These are phyloP conservation scores for Macrocybe sp. DNA, from an alignment of 1,284 basidiomycete species.

Conservation along the genomic window DNA sequence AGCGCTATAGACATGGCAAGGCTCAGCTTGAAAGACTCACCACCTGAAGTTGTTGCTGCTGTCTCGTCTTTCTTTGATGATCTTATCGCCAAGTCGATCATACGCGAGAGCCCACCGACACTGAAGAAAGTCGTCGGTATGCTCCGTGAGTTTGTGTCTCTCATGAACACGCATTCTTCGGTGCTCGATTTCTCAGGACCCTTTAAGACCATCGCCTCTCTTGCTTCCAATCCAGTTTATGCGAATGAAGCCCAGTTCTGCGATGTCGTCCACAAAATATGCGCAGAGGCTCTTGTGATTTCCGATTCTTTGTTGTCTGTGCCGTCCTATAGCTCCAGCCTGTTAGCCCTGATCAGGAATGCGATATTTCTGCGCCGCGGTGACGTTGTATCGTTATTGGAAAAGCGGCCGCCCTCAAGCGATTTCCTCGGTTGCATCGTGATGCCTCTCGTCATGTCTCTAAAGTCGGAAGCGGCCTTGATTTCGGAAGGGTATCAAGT, in stretches of 20 bases:
- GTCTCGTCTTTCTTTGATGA: slow-evolving; percentile 48
- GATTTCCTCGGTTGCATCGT: slow-evolving; percentile 56
- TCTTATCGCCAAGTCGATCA: slow-evolving; percentile 41
- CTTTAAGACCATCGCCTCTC: slow-evolving; percentile 46
- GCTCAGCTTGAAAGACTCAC: slow-evolving; percentile 51
- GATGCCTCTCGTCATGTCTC: slow-evolving; percentile 53
- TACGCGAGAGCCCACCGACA: slow-evolving; percentile 35
- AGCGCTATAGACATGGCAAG: slow-evolving; percentile 58
- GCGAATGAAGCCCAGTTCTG: slow-evolving; percentile 47
- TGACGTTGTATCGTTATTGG: slow-evolving; percentile 55
- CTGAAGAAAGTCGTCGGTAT: slow-evolving; percentile 50
- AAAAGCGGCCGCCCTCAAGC: slow-evolving; percentile 49
- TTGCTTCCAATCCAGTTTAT: slow-evolving; percentile 45
- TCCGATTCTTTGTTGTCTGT: slow-evolving; percentile 29
- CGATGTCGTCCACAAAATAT: slow-evolving; percentile 56
- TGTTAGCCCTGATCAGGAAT: slow-evolving; percentile 45
- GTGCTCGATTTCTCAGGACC: slow-evolving; percentile 60
- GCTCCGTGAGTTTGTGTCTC: slow-evolving; percentile 51
- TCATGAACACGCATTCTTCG: slow-evolving; percentile 49
- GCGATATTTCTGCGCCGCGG: slow-evolving; percentile 48
- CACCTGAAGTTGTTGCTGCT: slow-evolving; percentile 29
- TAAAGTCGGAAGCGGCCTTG: slow-evolving; percentile 49
- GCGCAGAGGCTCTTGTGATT: slow-evolving; percentile 51
- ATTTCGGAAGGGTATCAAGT: slow-evolving; percentile 35
- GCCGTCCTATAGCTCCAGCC: slow-evolving; percentile 46